These are phyloP conservation scores for Ophiostoma triangulosporum DNA, from an alignment of 2,329 filamentous ascomycete genomes.

Conservation along the genomic window DNA sequence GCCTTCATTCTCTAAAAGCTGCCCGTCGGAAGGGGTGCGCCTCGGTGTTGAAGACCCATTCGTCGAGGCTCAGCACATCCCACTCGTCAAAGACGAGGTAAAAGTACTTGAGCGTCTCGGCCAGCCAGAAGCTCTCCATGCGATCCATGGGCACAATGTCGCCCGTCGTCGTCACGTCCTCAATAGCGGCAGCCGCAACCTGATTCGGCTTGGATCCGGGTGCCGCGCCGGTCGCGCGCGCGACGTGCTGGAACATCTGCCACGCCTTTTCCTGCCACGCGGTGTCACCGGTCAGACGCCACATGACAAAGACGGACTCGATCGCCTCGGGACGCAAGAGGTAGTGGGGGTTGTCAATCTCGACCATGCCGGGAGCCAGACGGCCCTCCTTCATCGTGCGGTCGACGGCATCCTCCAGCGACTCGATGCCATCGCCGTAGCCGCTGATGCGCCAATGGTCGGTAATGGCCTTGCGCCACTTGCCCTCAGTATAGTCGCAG, in stretches of 20 bases:
- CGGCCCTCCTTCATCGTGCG: conserved; percentile 27
- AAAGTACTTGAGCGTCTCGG: conserved; percentile 55
- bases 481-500: conserved; percentile 16
- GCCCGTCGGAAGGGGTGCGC: conserved; percentile 35
- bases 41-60: conserved; percentile 48
- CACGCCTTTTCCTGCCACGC: conserved; percentile 56
- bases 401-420: conserved; percentile 20
- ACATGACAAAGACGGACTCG: conserved; percentile 68
- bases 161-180: conserved; percentile 43
- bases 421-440: conserved; percentile 1
- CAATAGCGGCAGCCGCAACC: conserved; percentile 50
- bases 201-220: conserved; percentile 4
- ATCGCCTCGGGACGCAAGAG: conserved; percentile 65
- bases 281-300: conserved; percentile 54
- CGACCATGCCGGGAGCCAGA: conserved; percentile 41
- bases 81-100: conserved; percentile 50
- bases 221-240: conserved; percentile 44
- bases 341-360: conserved; percentile 43
- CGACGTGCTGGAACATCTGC: conserved; percentile 57
- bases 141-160: conserved; percentile 34
- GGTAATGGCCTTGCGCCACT: conserved; percentile 17
- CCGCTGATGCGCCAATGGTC: conserved; percentile 9
- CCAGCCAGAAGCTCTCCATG: conserved; percentile 68
- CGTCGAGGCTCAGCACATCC: conserved; percentile 43
- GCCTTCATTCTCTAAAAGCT: background rate